Conservation (phyloP, 345 rosid genomes). For the Crucihimalaya himalaica region DNA sequence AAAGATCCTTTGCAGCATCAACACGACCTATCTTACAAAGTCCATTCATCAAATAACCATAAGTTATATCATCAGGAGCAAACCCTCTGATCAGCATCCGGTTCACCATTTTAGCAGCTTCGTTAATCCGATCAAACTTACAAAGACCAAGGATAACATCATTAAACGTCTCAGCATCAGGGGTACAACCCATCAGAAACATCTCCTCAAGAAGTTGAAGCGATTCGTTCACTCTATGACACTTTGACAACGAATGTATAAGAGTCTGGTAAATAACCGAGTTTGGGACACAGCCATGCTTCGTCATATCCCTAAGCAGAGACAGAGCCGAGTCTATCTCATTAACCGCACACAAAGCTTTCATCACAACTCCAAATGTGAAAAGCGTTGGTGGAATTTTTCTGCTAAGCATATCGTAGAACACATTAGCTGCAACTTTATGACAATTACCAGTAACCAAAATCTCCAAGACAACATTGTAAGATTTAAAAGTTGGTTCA, state of each 20-base stretch:
- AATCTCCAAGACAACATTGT: conserved; percentile 68
- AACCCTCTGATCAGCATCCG: conserved; percentile 80
- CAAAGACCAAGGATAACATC: conserved; percentile 71
- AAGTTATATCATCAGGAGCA: conserved; percentile 63
- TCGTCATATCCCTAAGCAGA: conserved; percentile 76
- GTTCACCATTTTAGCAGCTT: conserved; percentile 69
- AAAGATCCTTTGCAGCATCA: conserved; percentile 71
- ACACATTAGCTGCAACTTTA: conserved; percentile 68
- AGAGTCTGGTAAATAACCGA: conserved; percentile 74
- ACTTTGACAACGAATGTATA: conserved; percentile 70
- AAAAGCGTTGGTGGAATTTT: conserved; percentile 67
- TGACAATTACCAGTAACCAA: conserved; percentile 60
- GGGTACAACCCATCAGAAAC: conserved; percentile 79
- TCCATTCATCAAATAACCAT: conserved; percentile 67
- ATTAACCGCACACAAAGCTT: conserved; percentile 67
- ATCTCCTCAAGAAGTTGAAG: conserved; percentile 75
- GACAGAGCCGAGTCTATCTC: conserved; percentile 76
- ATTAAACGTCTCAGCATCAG: conserved; percentile 84
- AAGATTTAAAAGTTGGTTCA: conserved; percentile 67
- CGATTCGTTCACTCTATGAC: conserved; percentile 66
- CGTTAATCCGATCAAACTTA: conserved; percentile 62
- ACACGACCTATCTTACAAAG: conserved; percentile 63
- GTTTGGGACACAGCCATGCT: conserved; percentile 84
- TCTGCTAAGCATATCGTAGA: conserved; percentile 76
- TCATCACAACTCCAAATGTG: conserved; percentile 75